phyloP scores from a whole-genome alignment of 139 green algal species.

The Volvox africanus region DNA sequence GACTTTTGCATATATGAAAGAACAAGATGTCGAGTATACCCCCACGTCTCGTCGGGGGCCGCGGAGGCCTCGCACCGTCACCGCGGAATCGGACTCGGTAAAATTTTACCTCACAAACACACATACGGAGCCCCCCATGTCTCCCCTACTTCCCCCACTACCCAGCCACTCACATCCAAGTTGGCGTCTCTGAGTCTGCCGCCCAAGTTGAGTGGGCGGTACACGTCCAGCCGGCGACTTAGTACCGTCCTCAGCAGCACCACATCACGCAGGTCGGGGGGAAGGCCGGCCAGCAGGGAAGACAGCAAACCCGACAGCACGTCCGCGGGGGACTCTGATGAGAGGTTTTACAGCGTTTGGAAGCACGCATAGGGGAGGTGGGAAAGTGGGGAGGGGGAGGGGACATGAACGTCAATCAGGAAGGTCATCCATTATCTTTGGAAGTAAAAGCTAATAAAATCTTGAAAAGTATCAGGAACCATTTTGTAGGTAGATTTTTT shows the following conservation, averaged over 20 bases:
- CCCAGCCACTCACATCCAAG: constrained; percentile 14
- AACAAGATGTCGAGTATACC: too few species aligned
- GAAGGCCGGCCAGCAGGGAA: constrained; percentile 35
- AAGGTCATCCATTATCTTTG: too few species aligned
- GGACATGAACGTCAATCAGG: neutral
- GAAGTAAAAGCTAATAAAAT: too few species aligned
- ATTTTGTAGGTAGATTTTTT: too few species aligned
- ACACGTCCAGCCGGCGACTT: neutral
- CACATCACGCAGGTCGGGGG: constrained; percentile 36
- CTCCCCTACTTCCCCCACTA: neutral
- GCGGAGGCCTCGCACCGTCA: too few species aligned
- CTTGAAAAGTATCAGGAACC: too few species aligned
- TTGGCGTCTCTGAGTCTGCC: neutral
- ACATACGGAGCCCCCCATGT: neutral
- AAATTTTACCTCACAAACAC: too few species aligned
- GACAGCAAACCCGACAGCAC: constrained; percentile 49
- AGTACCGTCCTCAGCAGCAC: constrained; percentile 25
- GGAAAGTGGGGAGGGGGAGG: neutral
- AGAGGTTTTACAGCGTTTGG: too few species aligned
- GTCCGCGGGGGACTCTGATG: neutral
- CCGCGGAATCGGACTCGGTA: too few species aligned
- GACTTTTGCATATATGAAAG: too few species aligned
- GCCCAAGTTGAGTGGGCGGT: neutral
- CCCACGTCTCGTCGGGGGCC: too few species aligned
- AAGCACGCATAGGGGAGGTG: neutral